Evolutionary conservation across 2,329 filamentous ascomycete species (phyloP).

Genomic region (Rutstroemia sp.): DNA sequence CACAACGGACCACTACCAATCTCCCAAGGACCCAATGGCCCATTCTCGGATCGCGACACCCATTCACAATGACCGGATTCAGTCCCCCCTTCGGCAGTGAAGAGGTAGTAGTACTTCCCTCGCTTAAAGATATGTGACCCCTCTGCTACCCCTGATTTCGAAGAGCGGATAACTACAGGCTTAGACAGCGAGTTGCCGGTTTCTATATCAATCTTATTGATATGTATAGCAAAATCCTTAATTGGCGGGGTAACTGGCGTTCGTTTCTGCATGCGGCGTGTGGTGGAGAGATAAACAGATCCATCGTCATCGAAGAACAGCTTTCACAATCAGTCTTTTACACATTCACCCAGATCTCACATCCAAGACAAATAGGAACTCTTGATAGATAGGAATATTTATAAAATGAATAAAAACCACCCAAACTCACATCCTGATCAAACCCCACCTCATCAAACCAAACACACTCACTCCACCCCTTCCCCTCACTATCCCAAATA

Average conservation of each 20-base stretch:
- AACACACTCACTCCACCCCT: constrained; percentile 2
- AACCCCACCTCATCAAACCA: constrained; percentile 9
- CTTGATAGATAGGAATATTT: too few relatives aligned
- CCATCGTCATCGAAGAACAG: constrained; percentile 49
- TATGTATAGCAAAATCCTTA: constrained; percentile 27
- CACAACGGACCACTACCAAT: background rate
- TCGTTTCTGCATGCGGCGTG: background rate
- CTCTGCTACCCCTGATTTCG: constrained; percentile 45
- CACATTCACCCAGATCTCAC: too few relatives aligned
- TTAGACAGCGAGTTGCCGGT: constrained; percentile 34
- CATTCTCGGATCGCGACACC: background rate
- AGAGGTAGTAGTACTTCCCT: constrained; percentile 45
- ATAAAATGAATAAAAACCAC: background rate
- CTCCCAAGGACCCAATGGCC: constrained; percentile 1
- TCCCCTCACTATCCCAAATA: background rate
- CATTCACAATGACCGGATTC: constrained; percentile 34
- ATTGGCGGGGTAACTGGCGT: background rate
- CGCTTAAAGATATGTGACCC: constrained; percentile 48
- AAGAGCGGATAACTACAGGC: constrained; percentile 25
- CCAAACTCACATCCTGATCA: constrained; percentile 6
- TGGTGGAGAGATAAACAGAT: constrained; percentile 34
- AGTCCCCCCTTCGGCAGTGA: constrained; percentile 48
- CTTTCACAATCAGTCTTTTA: background rate
- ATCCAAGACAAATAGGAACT: too few relatives aligned
- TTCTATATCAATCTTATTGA: constrained; percentile 34